Evolutionary conservation across 148 eudicot genomes (phyloP), one percentile per base, ranked within the genome.

Genomic region (Camellia granthamiana): DNA sequence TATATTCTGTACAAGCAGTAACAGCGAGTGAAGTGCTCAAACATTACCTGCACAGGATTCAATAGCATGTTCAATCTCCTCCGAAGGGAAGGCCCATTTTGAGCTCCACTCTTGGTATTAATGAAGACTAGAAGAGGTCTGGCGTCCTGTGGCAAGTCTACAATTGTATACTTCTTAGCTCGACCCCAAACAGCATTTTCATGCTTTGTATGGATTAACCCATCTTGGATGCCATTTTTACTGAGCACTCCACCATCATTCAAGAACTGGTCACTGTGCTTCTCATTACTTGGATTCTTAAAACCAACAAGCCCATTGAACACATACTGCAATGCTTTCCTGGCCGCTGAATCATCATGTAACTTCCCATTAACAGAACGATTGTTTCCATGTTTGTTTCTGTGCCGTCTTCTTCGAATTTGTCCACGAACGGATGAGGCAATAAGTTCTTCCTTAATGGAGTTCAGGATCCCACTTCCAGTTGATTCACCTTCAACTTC

Each of bases 51-150:
- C 51, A 88, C 89, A 83, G 97, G 95, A 87, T 93, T 93, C 75
- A 93, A 77, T 78, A 93, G 82, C 92, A 89, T 90, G 85, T 91
- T 93, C 82, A 93, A 81, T 81, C 92, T 90, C 85, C 92, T 91
- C 81, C 93, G 83, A 14, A 93, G 87, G 65, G 87, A 83, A 79
- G 82, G 88, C 80, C 97, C 97, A 83, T 88, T 89, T 79, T 91
- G 97, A 59, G 91, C 97, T 79, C 97, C 97, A 81, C 97, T 93
- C 81, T 88, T 91, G 79, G 91, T 82, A 83, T 89, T 93, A 76
- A 91, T 90, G 80, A 91, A 91, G 69, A 93, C 97, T 59, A 93
- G 79, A 76, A 91, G 88, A 80, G 95, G 97, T 78, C 91, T 86
- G 21, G 88, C 92, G 84, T 91, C 91, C 38, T 88, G 89, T 49